A percentile compares a stretch with the other conserved stretches of the same genome.
Conservation (phyloP, 2,329 filamentous ascomycete species). For the Echinosphaeria canescens region DNA sequence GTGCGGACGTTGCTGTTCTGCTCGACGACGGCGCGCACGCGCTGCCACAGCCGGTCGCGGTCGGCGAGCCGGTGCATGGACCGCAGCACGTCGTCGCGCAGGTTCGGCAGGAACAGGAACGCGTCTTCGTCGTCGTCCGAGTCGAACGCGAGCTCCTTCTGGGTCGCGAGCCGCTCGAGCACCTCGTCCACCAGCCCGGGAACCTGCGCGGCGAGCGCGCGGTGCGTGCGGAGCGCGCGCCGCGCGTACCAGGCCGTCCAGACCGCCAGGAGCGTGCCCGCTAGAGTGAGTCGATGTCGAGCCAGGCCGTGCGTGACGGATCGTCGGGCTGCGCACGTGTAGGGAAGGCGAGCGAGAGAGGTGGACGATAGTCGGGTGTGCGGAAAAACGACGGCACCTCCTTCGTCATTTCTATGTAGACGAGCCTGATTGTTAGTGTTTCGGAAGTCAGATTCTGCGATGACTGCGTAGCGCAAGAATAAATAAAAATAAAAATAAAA, state of each 20-base stretch:
- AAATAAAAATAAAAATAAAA: constrained; percentile 2
- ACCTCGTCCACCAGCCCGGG: constrained; percentile 70
- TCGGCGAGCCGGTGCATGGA: constrained; percentile 57
- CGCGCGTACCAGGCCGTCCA: constrained; percentile 38
- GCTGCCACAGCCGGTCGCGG: constrained; percentile 65
- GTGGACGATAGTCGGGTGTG: constrained; percentile 50
- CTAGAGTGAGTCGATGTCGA: constrained; percentile 73
- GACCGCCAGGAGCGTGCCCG: constrained; percentile 32
- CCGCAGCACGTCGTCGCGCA: constrained; percentile 78
- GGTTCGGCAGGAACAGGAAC: constrained; percentile 70
- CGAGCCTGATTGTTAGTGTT: too few species aligned
- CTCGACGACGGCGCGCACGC: constrained; percentile 70
- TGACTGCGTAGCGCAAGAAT: too few species aligned
- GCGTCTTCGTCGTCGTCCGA: constrained; percentile 50
- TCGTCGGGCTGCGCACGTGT: constrained; percentile 62
- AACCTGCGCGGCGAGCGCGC: constrained; percentile 48
- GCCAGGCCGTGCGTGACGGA: constrained; percentile 62
- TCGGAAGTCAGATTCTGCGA: too few species aligned
- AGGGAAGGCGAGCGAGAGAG: constrained; percentile 79
- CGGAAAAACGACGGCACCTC: constrained; percentile 38
- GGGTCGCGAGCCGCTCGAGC: constrained; percentile 59
- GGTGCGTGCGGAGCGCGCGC: constrained; percentile 35
- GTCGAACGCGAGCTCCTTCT: constrained; percentile 61
- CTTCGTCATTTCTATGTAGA: too few species aligned
- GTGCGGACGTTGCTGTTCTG: constrained; percentile 81